A percentile compares a stretch with the other conserved stretches of the same genome.
These are phyloP conservation scores for Phylloporus sp. DNA, from an alignment of 768 basidiomycete genomes.

Conservation along the genomic window DNA sequence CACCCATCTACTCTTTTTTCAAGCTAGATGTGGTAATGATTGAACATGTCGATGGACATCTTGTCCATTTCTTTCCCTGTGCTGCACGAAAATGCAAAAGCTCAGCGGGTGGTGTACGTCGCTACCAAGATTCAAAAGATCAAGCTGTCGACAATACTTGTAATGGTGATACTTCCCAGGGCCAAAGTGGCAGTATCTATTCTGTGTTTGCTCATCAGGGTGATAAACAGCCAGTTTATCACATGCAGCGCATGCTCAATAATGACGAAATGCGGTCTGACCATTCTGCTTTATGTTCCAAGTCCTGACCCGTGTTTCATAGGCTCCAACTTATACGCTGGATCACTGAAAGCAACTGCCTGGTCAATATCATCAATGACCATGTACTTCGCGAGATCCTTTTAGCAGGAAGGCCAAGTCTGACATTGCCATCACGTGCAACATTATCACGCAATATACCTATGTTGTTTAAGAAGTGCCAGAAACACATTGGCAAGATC, in stretches of 20 bases:
- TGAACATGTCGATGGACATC: background rate
- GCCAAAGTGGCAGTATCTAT: background rate
- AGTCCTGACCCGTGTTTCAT: background rate
- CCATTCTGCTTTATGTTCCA: background rate
- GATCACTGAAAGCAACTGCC: slow-evolving; percentile 2
- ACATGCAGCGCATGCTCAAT: background rate
- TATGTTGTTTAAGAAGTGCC: background rate
- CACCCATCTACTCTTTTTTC: background rate
- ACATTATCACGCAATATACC: background rate
- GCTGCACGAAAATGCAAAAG: background rate
- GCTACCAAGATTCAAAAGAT: background rate
- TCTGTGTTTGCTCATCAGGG: background rate
- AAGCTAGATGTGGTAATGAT: background rate
- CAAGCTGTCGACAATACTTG: background rate
- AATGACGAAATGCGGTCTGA: background rate
- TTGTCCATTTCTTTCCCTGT: background rate
- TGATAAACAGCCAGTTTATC: background rate
- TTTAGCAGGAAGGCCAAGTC: background rate
- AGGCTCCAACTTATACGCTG: background rate
- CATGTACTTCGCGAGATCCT: background rate
- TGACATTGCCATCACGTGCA: background rate
- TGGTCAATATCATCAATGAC: background rate
- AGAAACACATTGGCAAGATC: too few species aligned
- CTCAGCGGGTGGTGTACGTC: background rate
- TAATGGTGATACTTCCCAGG: background rate